These are phyloP conservation scores for Apostasia ramifera DNA, from an alignment of 106 monocot species.

Conservation along the genomic window DNA sequence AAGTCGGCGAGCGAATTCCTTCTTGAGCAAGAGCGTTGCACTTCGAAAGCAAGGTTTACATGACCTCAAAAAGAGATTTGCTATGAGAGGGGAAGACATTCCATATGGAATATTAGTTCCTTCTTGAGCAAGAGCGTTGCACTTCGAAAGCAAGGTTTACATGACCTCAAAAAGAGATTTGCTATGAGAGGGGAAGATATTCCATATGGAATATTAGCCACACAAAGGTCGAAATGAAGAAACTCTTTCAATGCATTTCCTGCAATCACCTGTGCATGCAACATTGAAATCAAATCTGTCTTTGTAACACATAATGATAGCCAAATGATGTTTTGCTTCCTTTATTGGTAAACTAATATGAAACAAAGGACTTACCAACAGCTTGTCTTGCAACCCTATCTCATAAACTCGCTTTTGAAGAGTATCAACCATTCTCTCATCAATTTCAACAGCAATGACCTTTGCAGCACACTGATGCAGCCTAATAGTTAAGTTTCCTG, in stretches of 20 bases:
- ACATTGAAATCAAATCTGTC: neutral
- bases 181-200: conserved; percentile 86
- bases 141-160: conserved; percentile 36
- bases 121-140: conserved; percentile 64
- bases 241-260: too few species aligned
- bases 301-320: neutral
- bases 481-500: conserved; percentile 68
- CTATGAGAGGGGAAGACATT: conserved; percentile 84
- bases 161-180: conserved; percentile 50
- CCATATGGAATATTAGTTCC: conserved; percentile 82
- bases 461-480: conserved; percentile 37
- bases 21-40: conserved; percentile 76
- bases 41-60: conserved; percentile 36
- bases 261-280: conserved; percentile 44
- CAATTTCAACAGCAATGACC: conserved; percentile 81
- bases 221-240: too few species aligned
- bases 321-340: neutral
- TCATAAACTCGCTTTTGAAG: conserved; percentile 28
- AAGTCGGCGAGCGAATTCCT: conserved; percentile 75
- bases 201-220: conserved; percentile 90
- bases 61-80: conserved; percentile 53
- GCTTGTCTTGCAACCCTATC: conserved; percentile 36
- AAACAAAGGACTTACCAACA: conserved; percentile 35
- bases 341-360: too few species aligned
- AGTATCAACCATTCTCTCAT: conserved; percentile 70